Percentiles rank a stretch among this genome's conserved stretches.
These are phyloP conservation scores for Cyanidium caldarium DNA, from an alignment of 23 red algal genomes.

Conservation along the genomic window DNA sequence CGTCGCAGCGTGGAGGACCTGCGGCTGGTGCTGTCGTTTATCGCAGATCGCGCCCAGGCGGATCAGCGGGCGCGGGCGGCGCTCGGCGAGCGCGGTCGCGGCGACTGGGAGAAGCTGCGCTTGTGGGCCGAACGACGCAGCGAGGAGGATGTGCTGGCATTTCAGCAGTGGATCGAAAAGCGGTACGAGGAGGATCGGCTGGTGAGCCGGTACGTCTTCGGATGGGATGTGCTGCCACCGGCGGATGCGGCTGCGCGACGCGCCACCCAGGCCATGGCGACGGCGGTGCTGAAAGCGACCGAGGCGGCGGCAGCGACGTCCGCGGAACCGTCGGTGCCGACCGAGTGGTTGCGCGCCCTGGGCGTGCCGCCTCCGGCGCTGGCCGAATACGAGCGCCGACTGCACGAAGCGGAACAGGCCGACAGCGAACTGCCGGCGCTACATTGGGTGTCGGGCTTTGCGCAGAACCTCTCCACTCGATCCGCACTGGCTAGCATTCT, in stretches of 20 bases:
- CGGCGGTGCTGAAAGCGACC: too few species aligned
- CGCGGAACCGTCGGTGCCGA: neutral
- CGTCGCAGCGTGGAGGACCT: constrained; percentile 44
- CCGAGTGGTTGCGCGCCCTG: neutral
- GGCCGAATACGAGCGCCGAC: neutral
- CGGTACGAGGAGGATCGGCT: constrained; percentile 68
- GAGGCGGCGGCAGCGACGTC: too few species aligned
- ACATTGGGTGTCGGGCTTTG: neutral
- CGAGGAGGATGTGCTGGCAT: constrained; percentile 45
- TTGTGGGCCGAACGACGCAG: constrained; percentile 53
- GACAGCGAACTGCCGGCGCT: neutral
- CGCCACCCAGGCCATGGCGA: neutral
- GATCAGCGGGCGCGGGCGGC: constrained; percentile 27
- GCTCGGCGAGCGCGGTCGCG: constrained; percentile 13
- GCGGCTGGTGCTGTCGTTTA: constrained; percentile 52
- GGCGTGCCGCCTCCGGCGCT: neutral
- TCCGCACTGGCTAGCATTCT: neutral
- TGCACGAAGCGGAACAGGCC: neutral
- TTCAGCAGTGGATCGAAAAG: constrained; percentile 58
- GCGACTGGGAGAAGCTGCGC: constrained; percentile 31
- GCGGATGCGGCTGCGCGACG: neutral
- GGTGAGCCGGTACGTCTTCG: constrained; percentile 64
- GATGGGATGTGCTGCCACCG: constrained; percentile 28
- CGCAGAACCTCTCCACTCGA: neutral
- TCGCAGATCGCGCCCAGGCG: constrained; percentile 20